A percentile compares a stretch with the other conserved stretches of the same genome.
Evolutionary conservation across 148 eudicot genomes (phyloP).

Genomic region (Rhododendron ovatum): DNA sequence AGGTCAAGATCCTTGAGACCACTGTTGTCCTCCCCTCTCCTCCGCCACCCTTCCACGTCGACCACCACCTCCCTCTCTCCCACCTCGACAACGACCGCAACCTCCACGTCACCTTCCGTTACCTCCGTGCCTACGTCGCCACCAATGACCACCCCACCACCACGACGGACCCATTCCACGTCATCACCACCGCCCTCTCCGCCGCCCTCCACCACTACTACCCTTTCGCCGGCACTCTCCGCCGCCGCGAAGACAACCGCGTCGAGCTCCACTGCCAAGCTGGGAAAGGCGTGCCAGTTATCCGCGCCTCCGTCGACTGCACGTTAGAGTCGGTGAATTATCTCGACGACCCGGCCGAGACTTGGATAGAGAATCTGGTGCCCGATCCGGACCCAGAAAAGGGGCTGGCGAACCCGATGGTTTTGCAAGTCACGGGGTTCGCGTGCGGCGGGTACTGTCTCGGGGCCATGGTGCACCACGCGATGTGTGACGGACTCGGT

Average conservation of each 20-base stretch:
- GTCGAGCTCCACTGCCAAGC: constrained; percentile 32
- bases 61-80: constrained; percentile 45
- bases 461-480: constrained; percentile 53
- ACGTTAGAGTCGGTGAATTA: constrained; percentile 21
- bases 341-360: constrained; percentile 28
- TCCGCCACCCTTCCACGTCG: constrained; percentile 26
- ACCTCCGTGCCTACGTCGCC: constrained; percentile 48
- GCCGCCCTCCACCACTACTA: constrained; percentile 44
- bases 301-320: constrained; percentile 25
- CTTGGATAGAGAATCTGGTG: constrained; percentile 25
- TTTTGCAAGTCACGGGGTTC: constrained; percentile 47
- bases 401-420: constrained; percentile 24
- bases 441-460: constrained; percentile 59
- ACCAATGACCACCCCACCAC: background rate
- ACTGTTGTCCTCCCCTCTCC: constrained; percentile 27
- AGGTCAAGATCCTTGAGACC: constrained; percentile 23
- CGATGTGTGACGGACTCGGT: constrained; percentile 62
- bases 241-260: constrained; percentile 22
- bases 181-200: constrained; percentile 48
- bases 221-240: constrained; percentile 45
- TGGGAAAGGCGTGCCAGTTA: constrained; percentile 33
- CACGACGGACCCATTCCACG: constrained; percentile 29
- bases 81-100: constrained; percentile 72
- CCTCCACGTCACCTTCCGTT: constrained; percentile 58
- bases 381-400: constrained; percentile 24